Percentiles rank a stretch among this genome's conserved stretches.
Evolutionary conservation across 2,329 filamentous ascomycete genomes (phyloP).

Genomic region (Microdochium trichocladiopsis): DNA sequence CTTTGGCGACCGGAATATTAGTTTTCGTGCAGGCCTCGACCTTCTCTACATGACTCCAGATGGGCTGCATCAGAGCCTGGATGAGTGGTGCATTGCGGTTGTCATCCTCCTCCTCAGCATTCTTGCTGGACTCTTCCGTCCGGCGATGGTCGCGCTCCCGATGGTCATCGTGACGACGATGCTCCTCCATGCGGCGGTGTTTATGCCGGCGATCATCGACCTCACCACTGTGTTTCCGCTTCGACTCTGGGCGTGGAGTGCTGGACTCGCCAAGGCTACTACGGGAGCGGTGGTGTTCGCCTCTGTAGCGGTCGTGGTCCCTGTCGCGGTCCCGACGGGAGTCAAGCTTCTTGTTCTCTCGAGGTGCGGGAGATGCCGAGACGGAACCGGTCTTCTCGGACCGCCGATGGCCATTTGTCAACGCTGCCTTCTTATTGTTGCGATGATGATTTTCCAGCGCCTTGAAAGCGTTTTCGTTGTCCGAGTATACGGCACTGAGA

Average conservation of each 20-base stretch:
- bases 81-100: conserved; percentile 22
- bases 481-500: conserved; percentile 75
- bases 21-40: conserved; percentile 24
- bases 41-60: conserved; percentile 21
- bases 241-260: conserved; percentile 45
- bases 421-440: conserved; percentile 73
- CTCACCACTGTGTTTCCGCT: conserved; percentile 54
- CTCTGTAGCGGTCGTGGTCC: conserved; percentile 32
- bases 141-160: conserved; percentile 10
- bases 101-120: conserved; percentile 31
- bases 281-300: conserved; percentile 42
- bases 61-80: conserved; percentile 22
- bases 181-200: conserved; percentile 43
- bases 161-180: conserved; percentile 27
- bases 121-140: conserved; percentile 8
- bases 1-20: conserved; percentile 23
- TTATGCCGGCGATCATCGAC: conserved; percentile 43
- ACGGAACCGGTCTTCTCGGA: conserved; percentile 50
- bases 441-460: conserved; percentile 89
- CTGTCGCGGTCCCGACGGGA: conserved; percentile 41
- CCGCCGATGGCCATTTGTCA: conserved; percentile 54
- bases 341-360: conserved; percentile 35
- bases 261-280: conserved; percentile 44
- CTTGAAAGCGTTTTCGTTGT: conserved; percentile 67
- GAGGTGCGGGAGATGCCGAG: conserved; percentile 66